A percentile compares a stretch with the other conserved stretches of the same genome.
These are phyloP conservation scores for Coemansia sp. DNA, from an alignment of 192 early-diverging fungal species.

Conservation along the genomic window DNA sequence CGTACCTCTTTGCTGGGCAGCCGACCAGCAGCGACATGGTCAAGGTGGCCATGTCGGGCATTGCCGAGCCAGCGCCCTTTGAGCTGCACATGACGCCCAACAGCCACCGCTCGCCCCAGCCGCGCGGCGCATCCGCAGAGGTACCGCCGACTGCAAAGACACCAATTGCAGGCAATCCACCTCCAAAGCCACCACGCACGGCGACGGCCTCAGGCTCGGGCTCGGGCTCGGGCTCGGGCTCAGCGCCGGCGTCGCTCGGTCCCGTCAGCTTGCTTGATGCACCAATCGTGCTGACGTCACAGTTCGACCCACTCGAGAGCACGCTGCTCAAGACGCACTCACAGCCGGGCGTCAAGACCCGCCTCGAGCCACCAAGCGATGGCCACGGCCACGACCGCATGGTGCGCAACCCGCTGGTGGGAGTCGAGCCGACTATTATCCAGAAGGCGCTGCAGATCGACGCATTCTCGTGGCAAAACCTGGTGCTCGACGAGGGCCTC, in stretches of 20 bases:
- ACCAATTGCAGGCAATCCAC: not conserved
- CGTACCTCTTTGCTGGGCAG: conserved; percentile 39
- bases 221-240: not conserved
- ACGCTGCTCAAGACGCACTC: not conserved
- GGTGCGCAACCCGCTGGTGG: conserved; percentile 5
- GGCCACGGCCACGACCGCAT: conserved; percentile 12
- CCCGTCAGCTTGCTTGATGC: conserved; percentile 42
- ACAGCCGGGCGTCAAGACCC: not conserved
- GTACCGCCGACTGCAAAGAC: not conserved
- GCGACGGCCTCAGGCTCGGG: not conserved
- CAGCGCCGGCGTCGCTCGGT: not conserved
- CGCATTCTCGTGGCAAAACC: conserved; percentile 44
- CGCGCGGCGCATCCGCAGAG: not conserved
- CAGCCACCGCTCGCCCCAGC: not conserved
- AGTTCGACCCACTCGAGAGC: conserved; percentile 5
- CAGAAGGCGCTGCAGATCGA: conserved; percentile 46
- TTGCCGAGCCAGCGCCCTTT: conserved; percentile 37
- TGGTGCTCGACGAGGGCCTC: conserved; percentile 33
- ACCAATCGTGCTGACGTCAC: conserved; percentile 35
- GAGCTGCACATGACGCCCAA: conserved; percentile 18
- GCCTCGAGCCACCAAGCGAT: not conserved
- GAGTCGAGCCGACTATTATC: conserved; percentile 25
- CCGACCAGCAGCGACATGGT: conserved; percentile 26
- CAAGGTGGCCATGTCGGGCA: conserved; percentile 41
- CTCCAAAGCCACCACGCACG: not conserved